Base-by-base conservation (phyloP, 2,329 filamentous ascomycete genomes). In the Ophiostoma triangulosporum region DNA sequence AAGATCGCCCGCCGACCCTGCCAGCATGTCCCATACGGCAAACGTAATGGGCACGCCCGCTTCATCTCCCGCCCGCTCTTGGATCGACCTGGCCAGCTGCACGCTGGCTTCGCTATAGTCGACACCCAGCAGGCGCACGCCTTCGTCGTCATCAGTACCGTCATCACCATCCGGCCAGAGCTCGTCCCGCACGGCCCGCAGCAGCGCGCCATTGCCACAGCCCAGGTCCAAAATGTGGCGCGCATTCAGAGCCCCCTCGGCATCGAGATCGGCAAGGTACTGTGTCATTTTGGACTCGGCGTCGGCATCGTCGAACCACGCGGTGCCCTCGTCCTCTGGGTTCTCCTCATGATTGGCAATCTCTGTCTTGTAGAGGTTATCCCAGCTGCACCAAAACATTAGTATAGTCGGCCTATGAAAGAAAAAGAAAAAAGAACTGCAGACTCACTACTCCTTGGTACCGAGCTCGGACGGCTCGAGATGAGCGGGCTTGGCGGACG, bases 221-320 rank as follows among this genome's bases (percentile, higher is more conserved):
- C 93, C 93, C 0, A 98, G 76, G 65, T 98, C 93, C 0, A 97
- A 73, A 56, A 95, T 82, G 1, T 36, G 70, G 11, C 78, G 73
- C n/a, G 66, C 62, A 5, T 62, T 50, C n/a, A 63, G 57, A 36
- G 61, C 55, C 33, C 24, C 40, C 58, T 69, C 57, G 62, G 61
- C 49, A 33, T 52, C 52, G 11, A 43, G 32, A 17, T 51, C 32
- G 38, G 53, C 79, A 64, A 95, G 76, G 65, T 84, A 89, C 9
- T 72, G 67, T 24, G 95, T 69, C 56, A 95, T 81, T 64, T 90
- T 90, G 57, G 82, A 75, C 64, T 95, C 88, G 57, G 93, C 93
- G 63, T 85, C 81, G 31, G 88, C 86, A 70, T 97, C 93, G 66
- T 89, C 85, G 76, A 98, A 98, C 93, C 93, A 98, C 62, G 93